These are phyloP conservation scores for Cryptosporidium sp. DNA, from an alignment of 169 alveolate genomes.

Conservation along the genomic window DNA sequence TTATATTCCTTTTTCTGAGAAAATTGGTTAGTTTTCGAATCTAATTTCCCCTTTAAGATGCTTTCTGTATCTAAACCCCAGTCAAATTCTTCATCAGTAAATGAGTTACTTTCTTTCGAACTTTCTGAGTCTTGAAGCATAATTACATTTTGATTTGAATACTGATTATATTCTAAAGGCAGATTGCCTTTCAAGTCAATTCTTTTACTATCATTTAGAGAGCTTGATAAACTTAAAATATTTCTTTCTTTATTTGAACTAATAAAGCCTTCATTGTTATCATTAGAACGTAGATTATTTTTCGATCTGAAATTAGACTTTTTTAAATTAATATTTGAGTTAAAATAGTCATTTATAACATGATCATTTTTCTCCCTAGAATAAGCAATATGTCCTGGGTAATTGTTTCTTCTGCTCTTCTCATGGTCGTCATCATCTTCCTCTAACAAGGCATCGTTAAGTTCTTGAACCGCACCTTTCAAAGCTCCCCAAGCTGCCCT, in stretches of 20 bases:
- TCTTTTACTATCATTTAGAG: not conserved
- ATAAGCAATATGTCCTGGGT: not conserved
- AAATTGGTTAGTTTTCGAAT: not conserved
- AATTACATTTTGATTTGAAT: not conserved
- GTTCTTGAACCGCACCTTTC: slow-evolving; percentile 73
- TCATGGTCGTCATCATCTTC: slow-evolving; percentile 42
- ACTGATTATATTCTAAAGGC: not conserved
- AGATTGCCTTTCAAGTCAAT: not conserved
- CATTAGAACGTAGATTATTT: not conserved
- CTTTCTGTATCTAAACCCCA: slow-evolving; percentile 22
- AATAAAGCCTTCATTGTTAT: not conserved
- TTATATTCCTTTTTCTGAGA: not conserved
- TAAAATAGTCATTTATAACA: not conserved
- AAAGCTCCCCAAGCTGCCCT: slow-evolving; percentile 77
- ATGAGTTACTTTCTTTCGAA: not conserved
- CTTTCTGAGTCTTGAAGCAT: slow-evolving; percentile 24
- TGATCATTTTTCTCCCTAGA: not conserved
- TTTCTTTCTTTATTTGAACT: not conserved
- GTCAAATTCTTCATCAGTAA: not conserved
- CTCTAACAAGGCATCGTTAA: slow-evolving; percentile 62
- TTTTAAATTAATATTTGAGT: not conserved
- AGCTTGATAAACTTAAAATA: not conserved
- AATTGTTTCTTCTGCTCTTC: not conserved
- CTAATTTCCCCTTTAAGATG: not conserved
- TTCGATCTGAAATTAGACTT: not conserved